These are phyloP conservation scores for Annulohypoxylon moriforme DNA, from an alignment of 495 filamentous ascomycete species.

Conservation along the genomic window DNA sequence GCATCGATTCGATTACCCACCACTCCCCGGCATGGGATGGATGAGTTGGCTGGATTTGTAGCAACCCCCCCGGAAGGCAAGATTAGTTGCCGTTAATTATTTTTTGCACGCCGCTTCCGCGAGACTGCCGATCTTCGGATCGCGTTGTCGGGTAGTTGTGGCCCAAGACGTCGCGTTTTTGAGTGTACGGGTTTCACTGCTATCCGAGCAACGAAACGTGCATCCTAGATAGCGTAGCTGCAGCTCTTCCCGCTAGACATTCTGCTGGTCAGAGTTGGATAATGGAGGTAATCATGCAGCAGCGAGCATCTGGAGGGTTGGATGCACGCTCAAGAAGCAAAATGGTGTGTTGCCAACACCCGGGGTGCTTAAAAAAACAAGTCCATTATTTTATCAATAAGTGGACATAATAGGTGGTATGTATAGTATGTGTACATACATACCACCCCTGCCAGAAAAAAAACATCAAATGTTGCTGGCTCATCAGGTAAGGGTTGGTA, in stretches of 20 bases:
- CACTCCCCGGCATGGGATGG: constrained; percentile 19
- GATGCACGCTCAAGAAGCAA: constrained; percentile 27
- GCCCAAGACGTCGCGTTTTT: constrained; percentile 19
- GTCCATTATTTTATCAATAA: constrained; percentile 15
- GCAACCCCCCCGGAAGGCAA: constrained; percentile 24
- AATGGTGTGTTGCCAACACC: constrained; percentile 30
- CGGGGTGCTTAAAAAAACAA: constrained; percentile 17
- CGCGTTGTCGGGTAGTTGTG: constrained; percentile 30
- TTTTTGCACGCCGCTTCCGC: constrained; percentile 16
- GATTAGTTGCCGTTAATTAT: constrained; percentile 17
- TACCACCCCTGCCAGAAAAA: constrained; percentile 35
- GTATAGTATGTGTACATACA: constrained; percentile 1
- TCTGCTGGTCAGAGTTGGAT: constrained; percentile 11
- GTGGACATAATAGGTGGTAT: constrained; percentile 30
- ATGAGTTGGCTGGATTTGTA: constrained; percentile 26
- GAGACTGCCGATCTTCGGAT: constrained; percentile 41
- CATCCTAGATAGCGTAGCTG: constrained; percentile 29
- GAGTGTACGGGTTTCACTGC: constrained; percentile 32
- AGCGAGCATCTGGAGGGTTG: constrained; percentile 28
- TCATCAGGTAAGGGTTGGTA: constrained; percentile 19
- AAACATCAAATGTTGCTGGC: constrained; percentile 20
- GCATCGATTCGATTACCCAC: constrained; percentile 24
- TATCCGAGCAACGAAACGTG: constrained; percentile 30
- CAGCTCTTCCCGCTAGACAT: constrained; percentile 18
- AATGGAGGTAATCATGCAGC: constrained; percentile 29